Percentiles rank a stretch among this genome's conserved stretches.
phyloP scores from a whole-genome alignment of 306 rosid genomes.

The Begonia loranthoides region DNA sequence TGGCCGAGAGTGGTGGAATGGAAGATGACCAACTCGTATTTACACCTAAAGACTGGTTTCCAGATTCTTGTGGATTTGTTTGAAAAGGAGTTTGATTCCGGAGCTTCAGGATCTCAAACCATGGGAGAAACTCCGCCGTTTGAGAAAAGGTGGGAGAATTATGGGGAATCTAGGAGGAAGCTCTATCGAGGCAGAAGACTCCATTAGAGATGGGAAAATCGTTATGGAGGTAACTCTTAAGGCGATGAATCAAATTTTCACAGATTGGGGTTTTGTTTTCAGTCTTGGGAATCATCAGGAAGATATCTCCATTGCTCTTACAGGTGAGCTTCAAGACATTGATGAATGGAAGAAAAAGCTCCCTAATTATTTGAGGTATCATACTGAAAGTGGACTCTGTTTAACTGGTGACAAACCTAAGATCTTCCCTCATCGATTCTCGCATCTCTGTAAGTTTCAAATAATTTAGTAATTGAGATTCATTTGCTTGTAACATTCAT shows the following conservation, averaged over 20 bases:
- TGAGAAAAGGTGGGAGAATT: conserved; percentile 74
- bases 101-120: conserved; percentile 63
- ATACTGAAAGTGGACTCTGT: conserved; percentile 39
- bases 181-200: conserved; percentile 75
- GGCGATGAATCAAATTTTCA: conserved; percentile 51
- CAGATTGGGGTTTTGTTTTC: conserved; percentile 32
- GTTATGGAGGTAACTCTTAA: conserved; percentile 53
- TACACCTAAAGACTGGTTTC: conserved; percentile 38
- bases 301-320: conserved; percentile 77
- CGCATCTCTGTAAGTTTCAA: background rate
- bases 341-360: conserved; percentile 46
- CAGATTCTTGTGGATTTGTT: conserved; percentile 69
- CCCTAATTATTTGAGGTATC: conserved; percentile 24
- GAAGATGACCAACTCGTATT: conserved; percentile 47
- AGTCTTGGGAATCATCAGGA: conserved; percentile 51
- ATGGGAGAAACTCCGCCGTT: conserved; percentile 43
- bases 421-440: too few relatives aligned
- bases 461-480: background rate
- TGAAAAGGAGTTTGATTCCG: conserved; percentile 45
- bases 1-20: too few relatives aligned
- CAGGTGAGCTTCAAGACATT: conserved; percentile 46
- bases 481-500: too few relatives aligned
- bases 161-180: conserved; percentile 95
- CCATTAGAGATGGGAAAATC: conserved; percentile 35
- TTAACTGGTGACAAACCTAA: background rate